These are phyloP conservation scores for Thalassiosira livingstoniorum DNA, from an alignment of 352 stramenopile genomes.

Conservation along the genomic window DNA sequence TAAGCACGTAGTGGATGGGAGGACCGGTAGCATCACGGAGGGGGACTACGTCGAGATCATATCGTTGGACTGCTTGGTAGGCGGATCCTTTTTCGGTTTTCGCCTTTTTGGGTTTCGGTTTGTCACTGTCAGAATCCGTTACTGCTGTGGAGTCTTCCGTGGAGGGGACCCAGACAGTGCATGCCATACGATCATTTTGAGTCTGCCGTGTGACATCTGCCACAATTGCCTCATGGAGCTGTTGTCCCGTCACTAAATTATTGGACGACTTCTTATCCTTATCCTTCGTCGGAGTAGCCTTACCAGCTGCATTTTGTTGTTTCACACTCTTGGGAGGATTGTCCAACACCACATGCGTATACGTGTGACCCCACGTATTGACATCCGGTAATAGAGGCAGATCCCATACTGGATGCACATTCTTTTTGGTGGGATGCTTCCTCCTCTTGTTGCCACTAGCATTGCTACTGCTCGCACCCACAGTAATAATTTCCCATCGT, in stretches of 20 bases:
- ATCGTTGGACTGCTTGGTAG: slow-evolving; percentile 74
- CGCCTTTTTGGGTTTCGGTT: slow-evolving; percentile 23
- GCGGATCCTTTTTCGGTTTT: slow-evolving; percentile 32
- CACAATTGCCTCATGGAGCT: slow-evolving; percentile 63
- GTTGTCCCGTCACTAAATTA: slow-evolving; percentile 17
- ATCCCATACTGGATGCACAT: slow-evolving; percentile 70
- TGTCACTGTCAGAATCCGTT: not conserved
- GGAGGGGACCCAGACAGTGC: slow-evolving; percentile 70
- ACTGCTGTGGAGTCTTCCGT: slow-evolving; percentile 15
- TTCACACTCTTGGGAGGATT: slow-evolving; percentile 63
- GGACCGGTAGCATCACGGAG: slow-evolving; percentile 77
- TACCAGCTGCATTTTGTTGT: slow-evolving; percentile 7
- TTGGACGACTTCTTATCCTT: slow-evolving; percentile 1
- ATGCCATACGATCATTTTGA: slow-evolving; percentile 76
- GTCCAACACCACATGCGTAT: slow-evolving; percentile 83
- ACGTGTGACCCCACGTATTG: slow-evolving; percentile 75
- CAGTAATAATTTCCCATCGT: slow-evolving; percentile 13
- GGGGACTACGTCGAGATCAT: slow-evolving; percentile 84
- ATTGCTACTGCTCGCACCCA: not conserved
- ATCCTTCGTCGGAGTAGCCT: slow-evolving; percentile 18
- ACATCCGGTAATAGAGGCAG: slow-evolving; percentile 79
- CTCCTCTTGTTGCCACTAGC: slow-evolving; percentile 44
- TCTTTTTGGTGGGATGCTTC: slow-evolving; percentile 74
- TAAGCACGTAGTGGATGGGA: slow-evolving; percentile 77
- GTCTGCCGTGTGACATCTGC: slow-evolving; percentile 74